Conservation (phyloP, 768 basidiomycete genomes). For the Holtermanniella nyarrowii region DNA sequence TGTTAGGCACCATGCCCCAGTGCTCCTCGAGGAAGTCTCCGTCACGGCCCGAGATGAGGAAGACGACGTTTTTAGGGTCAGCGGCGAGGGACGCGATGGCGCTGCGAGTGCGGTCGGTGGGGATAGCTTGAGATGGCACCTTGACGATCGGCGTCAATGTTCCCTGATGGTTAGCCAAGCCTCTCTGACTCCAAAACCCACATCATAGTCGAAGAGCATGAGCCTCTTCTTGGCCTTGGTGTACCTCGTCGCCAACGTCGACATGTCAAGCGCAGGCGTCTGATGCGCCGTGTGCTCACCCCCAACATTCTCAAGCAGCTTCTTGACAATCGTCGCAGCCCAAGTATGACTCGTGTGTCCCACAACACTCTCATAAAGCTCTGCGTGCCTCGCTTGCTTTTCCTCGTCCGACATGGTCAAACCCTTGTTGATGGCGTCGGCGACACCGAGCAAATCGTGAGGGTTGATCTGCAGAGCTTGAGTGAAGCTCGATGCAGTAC, state of each 20-base stretch:
- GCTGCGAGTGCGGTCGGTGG: constrained; percentile 60
- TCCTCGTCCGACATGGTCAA: constrained; percentile 69
- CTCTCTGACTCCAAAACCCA: constrained; percentile 42
- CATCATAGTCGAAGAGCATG: constrained; percentile 93
- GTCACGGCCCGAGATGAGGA: constrained; percentile 95
- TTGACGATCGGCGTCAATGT: constrained; percentile 96
- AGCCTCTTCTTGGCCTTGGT: constrained; percentile 64
- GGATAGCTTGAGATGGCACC: constrained; percentile 74
- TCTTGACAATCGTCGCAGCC: constrained; percentile 80
- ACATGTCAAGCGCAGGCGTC: constrained; percentile 71
- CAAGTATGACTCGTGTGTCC: constrained; percentile 92
- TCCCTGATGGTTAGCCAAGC: constrained; percentile 48
- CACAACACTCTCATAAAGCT: constrained; percentile 69
- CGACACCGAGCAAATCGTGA: constrained; percentile 87
- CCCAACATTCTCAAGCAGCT: constrained; percentile 72
- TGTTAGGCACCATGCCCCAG: constrained; percentile 65
- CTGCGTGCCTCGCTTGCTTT: constrained; percentile 61
- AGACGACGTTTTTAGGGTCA: constrained; percentile 84
- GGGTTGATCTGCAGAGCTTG: constrained; percentile 88
- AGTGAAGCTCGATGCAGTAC: constrained; percentile 82
- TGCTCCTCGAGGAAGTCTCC: constrained; percentile 83
- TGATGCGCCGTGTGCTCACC: constrained; percentile 66
- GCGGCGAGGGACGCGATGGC: constrained; percentile 61
- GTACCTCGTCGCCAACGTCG: constrained; percentile 54
- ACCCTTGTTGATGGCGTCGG: constrained; percentile 79